Evolutionary conservation across 805 yeast genomes (phyloP).

Genomic region (Metschnikowia lochheadii): DNA sequence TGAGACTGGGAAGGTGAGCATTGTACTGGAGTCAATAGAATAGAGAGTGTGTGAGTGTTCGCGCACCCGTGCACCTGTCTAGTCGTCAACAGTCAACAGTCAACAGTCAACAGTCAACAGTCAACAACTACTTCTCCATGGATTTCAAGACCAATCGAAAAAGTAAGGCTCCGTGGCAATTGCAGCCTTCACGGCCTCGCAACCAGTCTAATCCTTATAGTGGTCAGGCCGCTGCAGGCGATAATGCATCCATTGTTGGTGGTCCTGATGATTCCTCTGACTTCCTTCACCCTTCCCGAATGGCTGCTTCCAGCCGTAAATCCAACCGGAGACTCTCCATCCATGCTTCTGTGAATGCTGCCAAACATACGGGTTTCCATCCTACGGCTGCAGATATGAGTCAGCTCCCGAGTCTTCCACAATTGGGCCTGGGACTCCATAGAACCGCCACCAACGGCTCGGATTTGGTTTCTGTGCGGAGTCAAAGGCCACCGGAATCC

Average conservation of each 20-base stretch:
- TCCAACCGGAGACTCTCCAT: slow-evolving; percentile 18
- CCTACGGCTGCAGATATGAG: slow-evolving; percentile 5
- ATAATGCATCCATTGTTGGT: background rate
- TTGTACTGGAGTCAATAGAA: background rate
- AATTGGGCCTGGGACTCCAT: slow-evolving; percentile 20
- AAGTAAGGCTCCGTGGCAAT: slow-evolving; percentile 43
- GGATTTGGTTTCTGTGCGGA: slow-evolving; percentile 13
- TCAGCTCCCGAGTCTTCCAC: slow-evolving; percentile 16
- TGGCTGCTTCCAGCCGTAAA: slow-evolving; percentile 12
- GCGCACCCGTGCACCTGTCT: background rate
- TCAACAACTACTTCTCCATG: slow-evolving; percentile 19
- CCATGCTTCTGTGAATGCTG: slow-evolving; percentile 17
- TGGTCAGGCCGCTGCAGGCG: slow-evolving; percentile 3
- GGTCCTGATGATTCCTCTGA: background rate
- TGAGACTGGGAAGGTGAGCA: background rate
- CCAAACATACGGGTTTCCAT: slow-evolving; percentile 9
- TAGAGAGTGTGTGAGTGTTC: background rate
- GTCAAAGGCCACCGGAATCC: slow-evolving; percentile 11
- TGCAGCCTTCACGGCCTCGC: slow-evolving; percentile 6
- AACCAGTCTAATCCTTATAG: slow-evolving; percentile 12
- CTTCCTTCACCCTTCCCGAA: slow-evolving; percentile 8
- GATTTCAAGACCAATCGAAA: slow-evolving; percentile 35
- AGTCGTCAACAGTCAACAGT: background rate
- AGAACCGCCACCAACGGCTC: slow-evolving; percentile 12
- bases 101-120: background rate